These are phyloP conservation scores for Phlebiopsis gigantea DNA, from an alignment of 768 basidiomycete species.

Conservation along the genomic window DNA sequence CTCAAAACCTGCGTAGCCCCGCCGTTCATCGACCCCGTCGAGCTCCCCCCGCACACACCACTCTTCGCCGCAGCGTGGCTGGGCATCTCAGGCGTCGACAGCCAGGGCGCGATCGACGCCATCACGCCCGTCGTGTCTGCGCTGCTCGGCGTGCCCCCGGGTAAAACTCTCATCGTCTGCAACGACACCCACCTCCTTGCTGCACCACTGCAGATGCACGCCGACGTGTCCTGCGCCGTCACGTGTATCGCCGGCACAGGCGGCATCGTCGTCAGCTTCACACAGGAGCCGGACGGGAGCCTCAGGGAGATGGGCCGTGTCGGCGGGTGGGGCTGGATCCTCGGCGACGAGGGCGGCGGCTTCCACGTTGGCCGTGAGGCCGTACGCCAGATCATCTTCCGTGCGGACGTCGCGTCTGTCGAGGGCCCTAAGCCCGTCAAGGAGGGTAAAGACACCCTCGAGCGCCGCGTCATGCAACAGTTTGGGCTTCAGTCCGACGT, in stretches of 20 bases:
- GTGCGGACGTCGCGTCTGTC: slow-evolving; percentile 46
- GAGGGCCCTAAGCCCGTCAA: slow-evolving; percentile 15
- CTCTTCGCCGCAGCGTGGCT: slow-evolving; percentile 73
- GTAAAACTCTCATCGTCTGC: slow-evolving; percentile 52
- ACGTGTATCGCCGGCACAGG: slow-evolving; percentile 82
- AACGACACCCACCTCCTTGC: slow-evolving; percentile 87
- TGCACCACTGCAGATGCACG: slow-evolving; percentile 61
- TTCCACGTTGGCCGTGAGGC: slow-evolving; percentile 77
- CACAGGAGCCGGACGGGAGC: slow-evolving; percentile 30
- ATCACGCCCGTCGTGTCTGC: slow-evolving; percentile 49
- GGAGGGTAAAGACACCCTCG: slow-evolving; percentile 28
- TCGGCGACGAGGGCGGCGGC: slow-evolving; percentile 82
- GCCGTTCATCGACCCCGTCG: slow-evolving; percentile 30
- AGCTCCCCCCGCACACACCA: slow-evolving; percentile 31
- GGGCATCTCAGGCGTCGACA: slow-evolving; percentile 80
- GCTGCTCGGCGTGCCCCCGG: slow-evolving; percentile 53
- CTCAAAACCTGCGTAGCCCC: slow-evolving; percentile 41
- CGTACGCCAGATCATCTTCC: slow-evolving; percentile 57
- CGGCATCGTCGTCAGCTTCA: slow-evolving; percentile 66
- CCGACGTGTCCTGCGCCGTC: slow-evolving; percentile 57
- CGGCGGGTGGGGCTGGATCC: slow-evolving; percentile 82
- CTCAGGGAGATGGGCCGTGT: slow-evolving; percentile 62
- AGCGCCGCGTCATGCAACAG: slow-evolving; percentile 40
- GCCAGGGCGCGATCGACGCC: slow-evolving; percentile 51
- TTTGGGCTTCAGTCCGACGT: slow-evolving; percentile 50